These are phyloP conservation scores for Fusarium humuli DNA, from an alignment of 2,329 filamentous ascomycete species.

Conservation along the genomic window DNA sequence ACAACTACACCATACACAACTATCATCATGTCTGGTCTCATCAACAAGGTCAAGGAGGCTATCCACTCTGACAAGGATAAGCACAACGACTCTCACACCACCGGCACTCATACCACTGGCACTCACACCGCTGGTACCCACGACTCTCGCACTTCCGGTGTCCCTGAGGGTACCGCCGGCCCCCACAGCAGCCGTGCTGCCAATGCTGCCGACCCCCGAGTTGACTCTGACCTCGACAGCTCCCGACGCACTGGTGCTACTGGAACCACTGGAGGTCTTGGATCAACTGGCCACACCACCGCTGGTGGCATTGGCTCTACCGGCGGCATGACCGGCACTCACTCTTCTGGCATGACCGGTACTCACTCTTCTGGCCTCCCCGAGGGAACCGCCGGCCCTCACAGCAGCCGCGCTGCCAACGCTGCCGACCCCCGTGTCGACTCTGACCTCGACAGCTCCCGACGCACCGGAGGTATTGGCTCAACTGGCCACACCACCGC, in stretches of 20 bases:
- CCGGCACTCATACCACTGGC: conserved; percentile 21
- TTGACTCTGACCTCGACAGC: conserved; percentile 63
- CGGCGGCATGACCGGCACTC: background rate
- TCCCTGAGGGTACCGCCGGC: conserved; percentile 40
- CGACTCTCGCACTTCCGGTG: conserved; percentile 1
- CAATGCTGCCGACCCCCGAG: conserved; percentile 64
- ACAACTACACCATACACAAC: conserved; percentile 12
- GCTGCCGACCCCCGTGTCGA: conserved; percentile 66
- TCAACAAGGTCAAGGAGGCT: conserved; percentile 71
- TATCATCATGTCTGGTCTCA: conserved; percentile 65
- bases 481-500: background rate
- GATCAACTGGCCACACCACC: conserved; percentile 46
- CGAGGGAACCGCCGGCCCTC: conserved; percentile 46
- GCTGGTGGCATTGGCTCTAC: conserved; percentile 52
- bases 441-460: conserved; percentile 60
- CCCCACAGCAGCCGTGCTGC: conserved; percentile 39
- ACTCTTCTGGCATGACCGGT: conserved; percentile 3
- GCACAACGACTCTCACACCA: conserved; percentile 20
- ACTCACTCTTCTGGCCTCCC: background rate
- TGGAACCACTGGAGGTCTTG: conserved; percentile 48
- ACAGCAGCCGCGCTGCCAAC: conserved; percentile 60
- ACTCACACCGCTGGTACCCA: conserved; percentile 25
- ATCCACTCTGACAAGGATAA: conserved; percentile 62
- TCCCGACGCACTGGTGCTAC: conserved; percentile 51
- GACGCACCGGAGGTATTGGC: background rate